Base-by-base conservation (phyloP, 2,329 filamentous ascomycete genomes). In the Cladorrhinum sp. region DNA sequence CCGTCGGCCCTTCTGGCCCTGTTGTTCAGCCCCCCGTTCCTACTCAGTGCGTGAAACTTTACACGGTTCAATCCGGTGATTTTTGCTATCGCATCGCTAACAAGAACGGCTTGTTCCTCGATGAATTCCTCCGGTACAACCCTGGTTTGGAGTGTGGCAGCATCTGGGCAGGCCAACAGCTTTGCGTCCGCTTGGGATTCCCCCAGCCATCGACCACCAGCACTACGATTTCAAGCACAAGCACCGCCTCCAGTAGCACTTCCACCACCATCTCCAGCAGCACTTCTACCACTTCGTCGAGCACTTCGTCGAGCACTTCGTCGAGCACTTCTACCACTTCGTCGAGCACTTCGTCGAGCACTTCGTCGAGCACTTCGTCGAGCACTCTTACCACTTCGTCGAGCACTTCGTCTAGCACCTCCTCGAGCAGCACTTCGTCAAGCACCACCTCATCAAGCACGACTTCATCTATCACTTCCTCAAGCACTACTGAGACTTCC, bases 111-210 rank as follows among this genome's bases (percentile, higher is more conserved):
- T 5, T 68, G 24, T 48, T 42, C 14, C 24, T 63, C 7, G 55
- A 46, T 9, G 53, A 64, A n/a, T 30, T 69, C 26, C 3, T 23
- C 6, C 23, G 26, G 1, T 39, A 56, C 42, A 69, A 69, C 66
- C 63, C 64, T 2, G 14, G 9, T 2, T 48, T 65, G 3, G 42
- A 62, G 8, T 51, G 21, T 26, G 1, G 57, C 16, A 6, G 1
- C 2, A 5, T 67, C 8, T 1, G 18, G 3, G 2, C 46, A 6
- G 66, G 57, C 24, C 53, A 67, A 20, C 10, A 33, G 1, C 20
- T 68, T 24, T 68, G 65, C 59, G 39, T 68, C 53, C 56, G 49
- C 49, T 16, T 58, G 28, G 65, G 64, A 3, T 12, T 23, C 54
- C 23, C 54, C 1, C n/a, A 59, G 46, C 57, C 64, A 8, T 12